phyloP scores from a whole-genome alignment of 495 filamentous ascomycete species.

The Xanthoparmelia taractica region DNA sequence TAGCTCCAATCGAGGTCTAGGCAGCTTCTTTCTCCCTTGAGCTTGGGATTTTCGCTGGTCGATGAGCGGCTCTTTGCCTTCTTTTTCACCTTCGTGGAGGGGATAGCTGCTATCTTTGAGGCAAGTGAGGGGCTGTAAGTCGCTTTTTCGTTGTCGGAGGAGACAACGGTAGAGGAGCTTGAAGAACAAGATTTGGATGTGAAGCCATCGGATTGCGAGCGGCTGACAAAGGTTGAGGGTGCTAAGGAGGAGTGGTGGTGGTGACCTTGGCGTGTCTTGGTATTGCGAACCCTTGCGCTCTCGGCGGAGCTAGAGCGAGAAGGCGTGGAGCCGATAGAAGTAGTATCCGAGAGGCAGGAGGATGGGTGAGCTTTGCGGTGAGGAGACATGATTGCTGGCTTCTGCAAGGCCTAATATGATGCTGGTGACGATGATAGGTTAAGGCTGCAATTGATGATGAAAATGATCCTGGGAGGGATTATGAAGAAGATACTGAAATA shows the following conservation, averaged over 20 bases:
- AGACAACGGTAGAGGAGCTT: neutral
- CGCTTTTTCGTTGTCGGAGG: neutral
- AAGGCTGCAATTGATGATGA: slow-evolving; percentile 3
- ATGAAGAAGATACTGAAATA: neutral
- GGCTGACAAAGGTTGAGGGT: neutral
- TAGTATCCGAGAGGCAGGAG: slow-evolving; percentile 25
- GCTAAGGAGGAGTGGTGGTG: neutral
- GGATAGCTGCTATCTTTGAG: neutral
- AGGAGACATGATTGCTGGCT: slow-evolving; percentile 5
- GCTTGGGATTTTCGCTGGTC: neutral
- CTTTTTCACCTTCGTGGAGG: neutral
- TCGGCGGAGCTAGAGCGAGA: slow-evolving; percentile 12
- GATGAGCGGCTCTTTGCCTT: neutral
- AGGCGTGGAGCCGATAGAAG: slow-evolving; percentile 18
- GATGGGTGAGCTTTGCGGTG: slow-evolving; percentile 12
- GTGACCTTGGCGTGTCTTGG: neutral
- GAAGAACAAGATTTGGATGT: neutral
- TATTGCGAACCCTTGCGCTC: neutral
- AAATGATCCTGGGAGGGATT: neutral
- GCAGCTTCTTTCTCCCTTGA: neutral
- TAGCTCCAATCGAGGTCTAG: slow-evolving; percentile 17
- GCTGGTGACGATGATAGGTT: no score
- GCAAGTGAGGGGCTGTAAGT: neutral
- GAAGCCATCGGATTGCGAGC: neutral
- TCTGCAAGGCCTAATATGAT: neutral